Conservation (phyloP, 1,139 yeast genomes). For the Yamadazyma atmosphaerica region DNA sequence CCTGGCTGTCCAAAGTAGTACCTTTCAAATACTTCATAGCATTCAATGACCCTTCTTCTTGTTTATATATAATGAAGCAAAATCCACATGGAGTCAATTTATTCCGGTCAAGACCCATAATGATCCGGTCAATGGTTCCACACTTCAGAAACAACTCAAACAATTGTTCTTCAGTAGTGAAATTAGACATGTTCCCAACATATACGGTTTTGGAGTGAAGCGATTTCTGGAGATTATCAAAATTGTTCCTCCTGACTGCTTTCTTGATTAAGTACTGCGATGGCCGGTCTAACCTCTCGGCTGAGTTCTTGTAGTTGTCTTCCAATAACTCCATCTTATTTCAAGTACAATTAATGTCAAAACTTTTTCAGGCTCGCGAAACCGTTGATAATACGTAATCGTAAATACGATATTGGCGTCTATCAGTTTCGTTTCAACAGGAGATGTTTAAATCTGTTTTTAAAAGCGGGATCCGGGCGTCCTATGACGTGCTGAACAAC, state of each 20-base stretch:
- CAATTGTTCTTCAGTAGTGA: conserved; percentile 91
- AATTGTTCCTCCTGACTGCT: conserved; percentile 57
- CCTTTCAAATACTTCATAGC: conserved; percentile 80
- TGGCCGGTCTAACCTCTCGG: conserved; percentile 73
- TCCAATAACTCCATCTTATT: conserved; percentile 54
- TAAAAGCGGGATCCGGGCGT: conserved; percentile 69
- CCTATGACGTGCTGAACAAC: conserved; percentile 70
- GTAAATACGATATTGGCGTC: not conserved
- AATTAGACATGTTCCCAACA: conserved; percentile 81
- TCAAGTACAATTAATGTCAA: not conserved
- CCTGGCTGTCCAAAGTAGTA: conserved; percentile 79
- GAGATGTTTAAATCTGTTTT: conserved; percentile 39
- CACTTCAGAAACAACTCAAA: conserved; percentile 80
- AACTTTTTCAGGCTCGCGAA: not conserved
- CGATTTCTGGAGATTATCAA: conserved; percentile 63
- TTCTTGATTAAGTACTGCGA: conserved; percentile 73
- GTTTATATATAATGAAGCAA: conserved; percentile 79
- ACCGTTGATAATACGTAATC: not conserved
- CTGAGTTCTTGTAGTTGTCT: conserved; percentile 54
- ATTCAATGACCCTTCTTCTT: conserved; percentile 69
- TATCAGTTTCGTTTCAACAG: conserved; percentile 1
- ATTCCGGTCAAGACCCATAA: conserved; percentile 92
- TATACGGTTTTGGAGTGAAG: conserved; percentile 73
- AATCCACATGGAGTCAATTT: conserved; percentile 94
- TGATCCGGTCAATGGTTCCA: conserved; percentile 74